A percentile compares a stretch with the other conserved stretches of the same genome.
Conservation (phyloP, 768 basidiomycete species). For the Leccinellum albellum region DNA sequence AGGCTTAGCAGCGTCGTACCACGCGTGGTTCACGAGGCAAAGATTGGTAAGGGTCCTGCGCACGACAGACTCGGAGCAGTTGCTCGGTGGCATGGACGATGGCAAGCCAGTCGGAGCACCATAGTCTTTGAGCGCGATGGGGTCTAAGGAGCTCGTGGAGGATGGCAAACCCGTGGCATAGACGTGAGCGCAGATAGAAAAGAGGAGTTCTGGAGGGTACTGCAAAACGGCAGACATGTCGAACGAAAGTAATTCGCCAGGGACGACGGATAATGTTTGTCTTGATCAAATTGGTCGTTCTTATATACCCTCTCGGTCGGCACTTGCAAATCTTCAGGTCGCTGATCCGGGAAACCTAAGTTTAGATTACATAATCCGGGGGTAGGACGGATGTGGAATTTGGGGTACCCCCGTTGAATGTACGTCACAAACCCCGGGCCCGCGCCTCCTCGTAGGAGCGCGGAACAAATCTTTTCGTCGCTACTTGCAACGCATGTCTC, state of each 20-base stretch:
- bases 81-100: constrained; percentile 66
- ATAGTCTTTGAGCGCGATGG: constrained; percentile 47
- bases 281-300: not conserved
- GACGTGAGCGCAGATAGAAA: constrained; percentile 68
- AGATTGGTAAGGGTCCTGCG: constrained; percentile 66
- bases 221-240: constrained; percentile 32
- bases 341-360: not conserved
- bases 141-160: constrained; percentile 60
- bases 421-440: not conserved
- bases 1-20: constrained; percentile 81
- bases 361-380: constrained; percentile 22
- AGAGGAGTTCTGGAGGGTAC: constrained; percentile 71
- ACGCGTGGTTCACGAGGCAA: constrained; percentile 72
- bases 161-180: constrained; percentile 62
- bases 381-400: constrained; percentile 6
- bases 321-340: not conserved
- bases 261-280: not conserved
- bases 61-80: constrained; percentile 64
- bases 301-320: constrained; percentile 8
- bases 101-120: constrained; percentile 58
- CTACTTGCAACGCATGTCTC: no score
- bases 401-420: constrained; percentile 4
- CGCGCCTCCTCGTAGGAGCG: not conserved
- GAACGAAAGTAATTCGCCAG: not conserved
- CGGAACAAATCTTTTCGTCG: not conserved